phyloP scores from a whole-genome alignment of 345 rosid genomes.

The Combretum micranthum region DNA sequence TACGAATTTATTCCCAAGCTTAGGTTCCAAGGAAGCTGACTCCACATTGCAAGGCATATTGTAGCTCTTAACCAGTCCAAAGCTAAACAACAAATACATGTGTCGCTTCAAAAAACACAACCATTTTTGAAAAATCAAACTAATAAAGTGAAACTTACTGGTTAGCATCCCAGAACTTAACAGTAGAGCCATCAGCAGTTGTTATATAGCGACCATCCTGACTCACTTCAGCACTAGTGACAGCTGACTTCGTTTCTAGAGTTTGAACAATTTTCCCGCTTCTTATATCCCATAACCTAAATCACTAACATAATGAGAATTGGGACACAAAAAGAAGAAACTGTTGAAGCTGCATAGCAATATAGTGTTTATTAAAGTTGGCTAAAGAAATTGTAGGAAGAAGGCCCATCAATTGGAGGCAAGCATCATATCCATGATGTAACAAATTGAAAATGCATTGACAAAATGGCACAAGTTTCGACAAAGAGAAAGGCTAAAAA shows the following conservation, averaged over 20 bases:
- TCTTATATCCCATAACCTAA: conserved; percentile 88
- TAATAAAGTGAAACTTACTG: conserved; percentile 49
- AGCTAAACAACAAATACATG: conserved; percentile 33
- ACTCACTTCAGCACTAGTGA: conserved; percentile 94
- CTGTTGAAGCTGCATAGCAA: not conserved
- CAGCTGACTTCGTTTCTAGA: conserved; percentile 77
- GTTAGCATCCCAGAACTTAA: conserved; percentile 97
- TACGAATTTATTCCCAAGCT: conserved; percentile 68
- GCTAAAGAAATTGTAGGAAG: not conserved
- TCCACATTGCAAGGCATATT: conserved; percentile 73
- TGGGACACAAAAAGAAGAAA: not conserved
- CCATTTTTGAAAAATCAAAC: not conserved
- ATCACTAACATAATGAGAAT: not conserved
- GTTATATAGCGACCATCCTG: conserved; percentile 91
- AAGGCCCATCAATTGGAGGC: no score
- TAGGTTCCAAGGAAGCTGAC: conserved; percentile 80
- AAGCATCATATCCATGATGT: no score
- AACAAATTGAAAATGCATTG: no score
- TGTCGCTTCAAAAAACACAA: conserved; percentile 2
- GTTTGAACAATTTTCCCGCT: conserved; percentile 80
- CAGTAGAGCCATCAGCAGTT: conserved; percentile 85
- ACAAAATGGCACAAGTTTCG: no score
- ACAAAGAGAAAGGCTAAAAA: no score
- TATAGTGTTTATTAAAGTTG: not conserved
- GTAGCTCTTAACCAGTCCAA: conserved; percentile 85